These are phyloP conservation scores for Omphalea diandra DNA, from an alignment of 441 rosid genomes.

Conservation along the genomic window DNA sequence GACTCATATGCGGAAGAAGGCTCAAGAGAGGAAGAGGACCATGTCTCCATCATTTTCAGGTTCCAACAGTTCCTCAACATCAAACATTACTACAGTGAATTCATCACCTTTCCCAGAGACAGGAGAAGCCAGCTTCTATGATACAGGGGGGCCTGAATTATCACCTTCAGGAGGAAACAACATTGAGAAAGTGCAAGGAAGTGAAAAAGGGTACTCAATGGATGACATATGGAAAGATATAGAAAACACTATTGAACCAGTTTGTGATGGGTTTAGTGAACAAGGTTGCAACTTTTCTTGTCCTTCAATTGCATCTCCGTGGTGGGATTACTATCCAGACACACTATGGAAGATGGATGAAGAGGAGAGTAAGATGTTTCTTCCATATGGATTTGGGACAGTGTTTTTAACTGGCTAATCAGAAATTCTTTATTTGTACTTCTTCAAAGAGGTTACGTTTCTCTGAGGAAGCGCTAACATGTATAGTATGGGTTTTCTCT, in stretches of 20 bases:
- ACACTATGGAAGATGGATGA: conserved; percentile 65
- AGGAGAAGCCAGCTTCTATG: conserved; percentile 55
- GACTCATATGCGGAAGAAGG: conserved; percentile 82
- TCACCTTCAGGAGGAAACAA: conserved; percentile 33
- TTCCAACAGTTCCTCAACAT: conserved; percentile 51
- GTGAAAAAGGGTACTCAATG: conserved; percentile 57
- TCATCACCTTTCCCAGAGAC: conserved; percentile 37
- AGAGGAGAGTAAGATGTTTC: conserved; percentile 55
- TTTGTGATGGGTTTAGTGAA: conserved; percentile 45
- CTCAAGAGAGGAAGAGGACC: conserved; percentile 68
- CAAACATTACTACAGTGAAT: conserved; percentile 46
- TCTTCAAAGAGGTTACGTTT: conserved; percentile 43
- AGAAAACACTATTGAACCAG: conserved; percentile 53
- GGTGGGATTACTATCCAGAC: conserved; percentile 58
- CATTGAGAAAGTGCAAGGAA: conserved; percentile 35
- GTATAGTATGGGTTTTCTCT: conserved; percentile 38
- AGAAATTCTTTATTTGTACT: conserved; percentile 51
- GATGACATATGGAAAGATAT: conserved; percentile 98
- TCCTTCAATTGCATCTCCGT: conserved; percentile 53
- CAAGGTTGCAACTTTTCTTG: conserved; percentile 45
- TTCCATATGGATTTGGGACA: conserved; percentile 40
- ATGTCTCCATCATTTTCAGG: conserved; percentile 51
- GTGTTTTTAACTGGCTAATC: conserved; percentile 48
- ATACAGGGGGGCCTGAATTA: conserved; percentile 55
- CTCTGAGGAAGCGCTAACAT: conserved; percentile 42